These are phyloP conservation scores for Colletotrichum neosansevieriae DNA, from an alignment of 2,329 filamentous ascomycete species.

Conservation along the genomic window DNA sequence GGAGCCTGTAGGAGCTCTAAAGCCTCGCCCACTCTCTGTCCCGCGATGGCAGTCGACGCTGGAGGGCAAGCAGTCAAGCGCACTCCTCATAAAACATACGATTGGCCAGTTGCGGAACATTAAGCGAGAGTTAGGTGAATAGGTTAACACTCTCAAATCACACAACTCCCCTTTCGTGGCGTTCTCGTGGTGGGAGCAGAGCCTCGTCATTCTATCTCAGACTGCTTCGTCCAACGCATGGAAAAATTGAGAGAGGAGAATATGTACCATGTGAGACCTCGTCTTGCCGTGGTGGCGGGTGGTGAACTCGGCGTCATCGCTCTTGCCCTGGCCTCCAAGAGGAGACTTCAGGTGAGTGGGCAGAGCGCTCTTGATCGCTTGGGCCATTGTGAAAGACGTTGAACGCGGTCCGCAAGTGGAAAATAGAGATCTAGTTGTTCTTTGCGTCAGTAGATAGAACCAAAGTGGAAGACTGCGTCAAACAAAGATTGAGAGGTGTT, in stretches of 20 bases:
- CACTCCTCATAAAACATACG: not conserved
- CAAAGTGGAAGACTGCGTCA: not conserved
- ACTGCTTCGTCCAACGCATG: conserved; percentile 10
- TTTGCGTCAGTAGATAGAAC: conserved; percentile 8
- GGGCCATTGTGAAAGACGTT: conserved; percentile 69
- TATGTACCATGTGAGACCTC: conserved; percentile 85
- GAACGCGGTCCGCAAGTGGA: conserved; percentile 23
- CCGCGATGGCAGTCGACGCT: not conserved
- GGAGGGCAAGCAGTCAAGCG: not conserved
- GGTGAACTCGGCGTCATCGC: conserved; percentile 63
- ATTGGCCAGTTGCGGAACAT: not conserved
- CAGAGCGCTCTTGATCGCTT: conserved; percentile 78
- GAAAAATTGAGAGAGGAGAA: conserved; percentile 24
- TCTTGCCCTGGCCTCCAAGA: conserved; percentile 51
- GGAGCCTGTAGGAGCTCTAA: not conserved
- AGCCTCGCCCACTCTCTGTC: not conserved
- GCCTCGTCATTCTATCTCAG: not conserved
- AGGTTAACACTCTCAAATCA: not conserved
- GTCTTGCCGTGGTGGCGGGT: conserved; percentile 86
- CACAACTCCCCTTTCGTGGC: not conserved
- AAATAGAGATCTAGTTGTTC: conserved; percentile 5
- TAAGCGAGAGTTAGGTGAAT: not conserved
- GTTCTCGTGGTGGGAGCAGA: not conserved
- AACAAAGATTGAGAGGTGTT: not conserved
- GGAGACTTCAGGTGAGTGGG: conserved; percentile 83